Percentiles rank a stretch among this genome's conserved stretches.
Conservation (phyloP, 805 yeast species). For the Lachancea kluyveri region DNA sequence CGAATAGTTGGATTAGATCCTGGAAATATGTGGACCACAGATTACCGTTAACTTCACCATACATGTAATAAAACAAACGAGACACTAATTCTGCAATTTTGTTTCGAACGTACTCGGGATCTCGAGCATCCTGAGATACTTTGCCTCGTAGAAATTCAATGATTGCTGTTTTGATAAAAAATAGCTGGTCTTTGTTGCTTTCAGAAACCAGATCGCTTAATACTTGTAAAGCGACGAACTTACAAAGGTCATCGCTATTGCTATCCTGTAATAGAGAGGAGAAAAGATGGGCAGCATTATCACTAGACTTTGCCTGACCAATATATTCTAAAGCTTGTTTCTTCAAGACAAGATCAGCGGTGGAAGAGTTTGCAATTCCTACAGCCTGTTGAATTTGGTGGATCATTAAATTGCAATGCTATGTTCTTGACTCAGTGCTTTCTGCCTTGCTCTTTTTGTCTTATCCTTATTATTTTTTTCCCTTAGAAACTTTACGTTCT, state of each 20-base stretch:
- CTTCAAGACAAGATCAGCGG: constrained; percentile 54
- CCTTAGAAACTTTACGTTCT: no score
- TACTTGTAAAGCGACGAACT: constrained; percentile 29
- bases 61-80: constrained; percentile 27
- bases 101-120: constrained; percentile 30
- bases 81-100: constrained; percentile 30
- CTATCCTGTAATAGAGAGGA: constrained; percentile 20
- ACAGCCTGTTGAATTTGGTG: constrained; percentile 83
- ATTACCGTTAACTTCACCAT: constrained; percentile 26
- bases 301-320: constrained; percentile 22
- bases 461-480: no score
- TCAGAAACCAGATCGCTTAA: constrained; percentile 20
- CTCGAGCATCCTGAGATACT: constrained; percentile 14
- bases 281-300: constrained; percentile 24
- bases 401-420: constrained; percentile 2
- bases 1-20: constrained; percentile 23
- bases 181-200: constrained; percentile 11
- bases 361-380: constrained; percentile 68
- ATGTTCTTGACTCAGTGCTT: no score
- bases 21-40: constrained; percentile 28
- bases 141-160: constrained; percentile 21
- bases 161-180: constrained; percentile 19
- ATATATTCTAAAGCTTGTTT: constrained; percentile 42
- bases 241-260: constrained; percentile 23
- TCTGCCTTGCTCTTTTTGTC: no score